Base-by-base conservation (phyloP, 495 filamentous ascomycete species). In the Trichodelitschia bisporula region DNA sequence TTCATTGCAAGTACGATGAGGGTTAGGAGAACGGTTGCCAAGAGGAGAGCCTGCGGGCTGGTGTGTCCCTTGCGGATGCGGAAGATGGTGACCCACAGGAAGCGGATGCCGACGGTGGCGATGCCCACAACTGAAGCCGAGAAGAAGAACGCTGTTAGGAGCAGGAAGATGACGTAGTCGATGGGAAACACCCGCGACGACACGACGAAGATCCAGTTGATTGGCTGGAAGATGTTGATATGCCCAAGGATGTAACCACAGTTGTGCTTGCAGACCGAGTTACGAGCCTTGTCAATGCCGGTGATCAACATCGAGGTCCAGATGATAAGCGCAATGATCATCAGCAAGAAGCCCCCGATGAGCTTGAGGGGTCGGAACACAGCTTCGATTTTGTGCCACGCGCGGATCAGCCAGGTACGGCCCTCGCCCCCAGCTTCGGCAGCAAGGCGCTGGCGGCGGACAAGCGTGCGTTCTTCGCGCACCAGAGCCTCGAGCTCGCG, bases 291-390 rank as follows among this genome's bases (percentile, higher is more conserved):
- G 59, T 97, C 86, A 46, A 93, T 83, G 36, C 69, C 70, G 0
- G 84, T 97, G 43, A 95, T 68, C 32, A 95, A 63, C 89, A 95
- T 97, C 18, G 75, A 84, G 5, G 71, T 59, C 69, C 79, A 92
- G 37, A 80, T 61, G 14, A 83, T 33, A 18, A 91, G 48, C 5
- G 74, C 55, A 16, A 90, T 36, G 12, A 72, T 33, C 2, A 91
- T 55, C 12, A 93, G 54, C 4, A 90, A 31, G 31, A 92, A 61
- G 12, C 86, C 89, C 10, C 76, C 72, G 15, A 93, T 40, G 15
- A 95, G 68, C 49, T 84, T 86, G 38, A 97, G 53, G 0, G 86
- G 86, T 11, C 82, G 62, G 46, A 74, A 61, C 23, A 86, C 43
- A 10, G 79, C 74, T 43, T 73, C 70, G 29, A 76, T 49, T 44